Evolutionary conservation across 2,329 filamentous ascomycete genomes (phyloP), one percentile per base, ranked within the genome.

Genomic region (Cytospora schulzeri): DNA sequence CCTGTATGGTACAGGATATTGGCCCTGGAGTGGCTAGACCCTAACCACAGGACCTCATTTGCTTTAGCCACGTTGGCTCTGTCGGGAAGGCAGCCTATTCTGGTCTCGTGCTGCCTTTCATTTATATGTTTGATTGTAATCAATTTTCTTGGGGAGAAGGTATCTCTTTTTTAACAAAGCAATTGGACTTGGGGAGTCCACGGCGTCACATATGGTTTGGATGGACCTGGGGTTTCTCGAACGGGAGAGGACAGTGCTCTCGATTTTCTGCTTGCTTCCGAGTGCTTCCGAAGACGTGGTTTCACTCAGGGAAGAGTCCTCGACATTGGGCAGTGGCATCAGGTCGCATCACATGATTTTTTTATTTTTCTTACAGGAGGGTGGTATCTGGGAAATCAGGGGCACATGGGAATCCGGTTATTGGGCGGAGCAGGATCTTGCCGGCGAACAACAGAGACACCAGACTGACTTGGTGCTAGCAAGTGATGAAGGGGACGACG

Each of bases 381-480:
- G 41, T 28, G 52, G 22, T n/a, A 29, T 50, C 29, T 50, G 35
- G 41, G 52, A 52, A 50, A 56, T 56, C 41, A 56, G 48, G 60
- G 60, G 28, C 52, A 62, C 45, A 28, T 50, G 50, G 38, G 60
- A 50, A 62, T 41, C 60, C 24, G 24, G 45, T 24, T 22, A 48
- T 48, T n/a, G 45, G 45, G n/a, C 22, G n/a, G n/a, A 48, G 24
- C 9, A 24, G 45, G 29, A 45, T 31, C 55, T 56, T 45, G 45
- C 52, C 17, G 52, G 14, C 41, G 41, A 45, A 62, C 60, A 45
- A 62, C 60, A 50, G 41, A 45, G 38, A 14, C 45, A 22, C 24
- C 60, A 56, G 52, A 51, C 53, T 54, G 60, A 62, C 35, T 51
- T n/a, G 52, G 38, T 62, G 19, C 22, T 45, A 56, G 60, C 60